phyloP scores from a whole-genome alignment of 495 filamentous ascomycete genomes.

The Penicillium herquei region DNA sequence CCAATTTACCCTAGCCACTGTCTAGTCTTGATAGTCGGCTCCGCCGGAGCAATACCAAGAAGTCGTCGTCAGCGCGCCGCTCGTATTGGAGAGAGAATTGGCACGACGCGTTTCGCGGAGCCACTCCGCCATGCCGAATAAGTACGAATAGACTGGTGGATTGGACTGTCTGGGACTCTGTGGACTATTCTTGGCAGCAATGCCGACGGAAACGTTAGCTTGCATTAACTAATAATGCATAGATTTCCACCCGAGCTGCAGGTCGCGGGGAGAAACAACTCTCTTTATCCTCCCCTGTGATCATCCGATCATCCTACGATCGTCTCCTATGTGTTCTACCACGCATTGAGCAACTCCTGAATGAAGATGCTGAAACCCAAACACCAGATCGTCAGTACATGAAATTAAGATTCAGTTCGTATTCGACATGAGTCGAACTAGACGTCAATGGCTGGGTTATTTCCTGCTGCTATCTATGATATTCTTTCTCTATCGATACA shows the following conservation, averaged over 20 bases:
- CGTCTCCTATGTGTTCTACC: not conserved
- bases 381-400: not conserved
- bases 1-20: too few species aligned
- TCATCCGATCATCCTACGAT: not conserved
- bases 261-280: not conserved
- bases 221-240: not conserved
- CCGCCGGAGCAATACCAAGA: not conserved
- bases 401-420: not conserved
- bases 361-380: slow-evolving; percentile 9
- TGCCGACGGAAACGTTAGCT: not conserved
- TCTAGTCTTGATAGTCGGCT: too few species aligned
- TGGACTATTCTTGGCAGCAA: not conserved
- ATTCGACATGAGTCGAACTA: slow-evolving; percentile 16
- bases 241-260: not conserved
- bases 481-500: slow-evolving; percentile 7
- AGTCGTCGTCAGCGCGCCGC: slow-evolving; percentile 5
- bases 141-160: too few species aligned
- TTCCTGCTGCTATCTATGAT: slow-evolving; percentile 9
- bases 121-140: not conserved
- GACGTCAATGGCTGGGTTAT: slow-evolving; percentile 15
- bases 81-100: not conserved
- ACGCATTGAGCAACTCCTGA: not conserved
- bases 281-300: not conserved
- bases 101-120: slow-evolving; percentile 8
- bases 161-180: too few species aligned